Conservation (phyloP, 2,329 filamentous ascomycete species). For the Lasiodiplodia sp. region DNA sequence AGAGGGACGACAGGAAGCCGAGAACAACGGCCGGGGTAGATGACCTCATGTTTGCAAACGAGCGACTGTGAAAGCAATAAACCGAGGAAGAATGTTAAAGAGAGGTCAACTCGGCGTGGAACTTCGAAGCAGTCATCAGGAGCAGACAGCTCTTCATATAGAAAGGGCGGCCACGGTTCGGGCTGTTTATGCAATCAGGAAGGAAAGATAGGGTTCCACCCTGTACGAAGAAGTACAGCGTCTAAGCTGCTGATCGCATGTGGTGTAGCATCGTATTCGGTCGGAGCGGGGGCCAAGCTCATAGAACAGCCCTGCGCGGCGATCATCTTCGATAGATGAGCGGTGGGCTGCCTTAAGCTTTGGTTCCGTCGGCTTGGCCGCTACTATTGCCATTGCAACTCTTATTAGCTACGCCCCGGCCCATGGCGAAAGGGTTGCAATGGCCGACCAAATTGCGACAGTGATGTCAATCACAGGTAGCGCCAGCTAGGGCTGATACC, state of each 20-base stretch:
- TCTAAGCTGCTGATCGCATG: slow-evolving; percentile 14
- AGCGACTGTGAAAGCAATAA: neutral
- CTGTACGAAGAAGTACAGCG: slow-evolving; percentile 1
- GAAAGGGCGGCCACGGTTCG: neutral
- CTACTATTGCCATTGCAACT: neutral
- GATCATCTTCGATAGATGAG: slow-evolving; percentile 3
- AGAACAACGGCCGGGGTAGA: slow-evolving; percentile 11
- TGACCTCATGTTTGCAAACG: slow-evolving; percentile 22
- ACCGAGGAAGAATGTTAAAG: neutral
- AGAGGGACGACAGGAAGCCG: slow-evolving; percentile 8
- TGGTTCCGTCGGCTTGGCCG: neutral
- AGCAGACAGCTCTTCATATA: slow-evolving; percentile 11
- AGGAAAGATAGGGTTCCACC: slow-evolving; percentile 4
- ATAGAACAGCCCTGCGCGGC: neutral
- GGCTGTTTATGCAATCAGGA: neutral
- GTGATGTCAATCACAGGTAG: neutral
- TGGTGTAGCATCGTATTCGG: slow-evolving; percentile 26
- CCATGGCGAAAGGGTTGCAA: neutral
- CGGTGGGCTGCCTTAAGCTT: slow-evolving; percentile 11
- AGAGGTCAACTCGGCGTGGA: neutral
- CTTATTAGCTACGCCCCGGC: neutral
- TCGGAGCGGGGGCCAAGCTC: slow-evolving; percentile 2
- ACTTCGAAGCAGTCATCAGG: neutral
- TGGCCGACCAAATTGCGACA: neutral
- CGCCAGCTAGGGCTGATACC: slow-evolving; percentile 5